Base-by-base conservation (phyloP, 768 basidiomycete genomes). In the Trametes sanguinea region DNA sequence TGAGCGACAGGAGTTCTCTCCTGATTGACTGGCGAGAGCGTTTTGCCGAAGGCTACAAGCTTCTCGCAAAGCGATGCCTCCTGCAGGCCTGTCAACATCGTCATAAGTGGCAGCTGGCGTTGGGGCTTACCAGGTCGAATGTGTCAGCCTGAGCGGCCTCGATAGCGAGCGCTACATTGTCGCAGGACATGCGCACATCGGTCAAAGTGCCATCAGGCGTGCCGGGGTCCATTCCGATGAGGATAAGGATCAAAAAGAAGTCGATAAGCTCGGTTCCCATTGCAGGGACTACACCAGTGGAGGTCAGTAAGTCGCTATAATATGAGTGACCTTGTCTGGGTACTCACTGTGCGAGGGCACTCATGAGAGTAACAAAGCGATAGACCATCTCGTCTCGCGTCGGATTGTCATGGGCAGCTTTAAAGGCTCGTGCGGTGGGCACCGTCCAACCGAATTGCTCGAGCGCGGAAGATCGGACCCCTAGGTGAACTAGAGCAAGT, bases 201-300 rank as follows among this genome's bases (percentile, higher is more conserved):
- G 70, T 74, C 56, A 72, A 76, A 7, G 86, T 74, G 13, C 82
- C 79, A 3, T 71, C 67, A 1, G 80, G 72, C 35, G 80, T 80
- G 11, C 77, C 72, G 1, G 77, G 71, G 65, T 91, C 89, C 62
- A 88, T 78, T 2, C 77, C 85, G 30, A 91, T 69, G 2, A 87
- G 73, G 4, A 86, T 62, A 44, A 92, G 65, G 2, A 77, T 72
- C 51, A 84, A 64, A 7, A 87, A 65, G 22, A 86, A 68, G 59
- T 84, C 78, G 11, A 82, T 77, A 1, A 81, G 67, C 22, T 87
- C 84, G 5, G 75, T 46, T 8, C 45, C 68, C 6, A 57, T 46
- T 16, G 67, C 16, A 2, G 63, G 63, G 14, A 83, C 68, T 53
- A 70, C 72, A 51, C 74, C 68, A 50, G 76, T 76, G 53, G 32